Conservation (phyloP, 2,329 filamentous ascomycete genomes). For the Nemania serpens region DNA sequence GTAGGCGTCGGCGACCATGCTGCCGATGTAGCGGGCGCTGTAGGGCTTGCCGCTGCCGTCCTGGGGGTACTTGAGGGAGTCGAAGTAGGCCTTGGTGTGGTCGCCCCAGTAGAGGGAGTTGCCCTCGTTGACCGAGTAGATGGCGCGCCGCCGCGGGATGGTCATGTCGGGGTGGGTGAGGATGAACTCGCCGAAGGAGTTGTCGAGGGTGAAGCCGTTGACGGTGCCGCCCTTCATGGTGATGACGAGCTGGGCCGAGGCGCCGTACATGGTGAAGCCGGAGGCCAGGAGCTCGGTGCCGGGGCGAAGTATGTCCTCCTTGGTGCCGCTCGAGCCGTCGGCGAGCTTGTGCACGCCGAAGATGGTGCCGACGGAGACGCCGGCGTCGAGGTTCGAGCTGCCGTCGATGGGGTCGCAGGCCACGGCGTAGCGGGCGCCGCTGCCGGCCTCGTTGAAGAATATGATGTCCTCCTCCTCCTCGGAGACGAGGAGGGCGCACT, state of each 20-base stretch:
- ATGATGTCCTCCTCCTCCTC: conserved; percentile 96
- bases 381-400: conserved; percentile 95
- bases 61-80: conserved; percentile 81
- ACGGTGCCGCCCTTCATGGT: conserved; percentile 92
- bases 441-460: conserved; percentile 75
- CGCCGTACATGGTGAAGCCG: conserved; percentile 99
- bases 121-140: conserved; percentile 99
- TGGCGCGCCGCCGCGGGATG: conserved; percentile 77
- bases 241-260: conserved; percentile 92
- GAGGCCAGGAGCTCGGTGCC: conserved; percentile 90
- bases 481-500: conserved; percentile 90
- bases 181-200: conserved; percentile 97
- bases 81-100: conserved; percentile 83
- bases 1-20: conserved; percentile 98
- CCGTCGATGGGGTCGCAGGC: conserved; percentile 98
- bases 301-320: conserved; percentile 85
- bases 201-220: conserved; percentile 98
- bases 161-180: conserved; percentile 94
- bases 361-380: conserved; percentile 97
- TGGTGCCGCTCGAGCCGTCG: conserved; percentile 72
- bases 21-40: conserved; percentile 91
- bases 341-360: conserved; percentile 91
- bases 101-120: conserved; percentile 98
- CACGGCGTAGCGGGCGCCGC: conserved; percentile 86
- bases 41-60: conserved; percentile 81